Conservation (phyloP, 192 early-diverging fungal genomes). For the Pilaira anomala region DNA sequence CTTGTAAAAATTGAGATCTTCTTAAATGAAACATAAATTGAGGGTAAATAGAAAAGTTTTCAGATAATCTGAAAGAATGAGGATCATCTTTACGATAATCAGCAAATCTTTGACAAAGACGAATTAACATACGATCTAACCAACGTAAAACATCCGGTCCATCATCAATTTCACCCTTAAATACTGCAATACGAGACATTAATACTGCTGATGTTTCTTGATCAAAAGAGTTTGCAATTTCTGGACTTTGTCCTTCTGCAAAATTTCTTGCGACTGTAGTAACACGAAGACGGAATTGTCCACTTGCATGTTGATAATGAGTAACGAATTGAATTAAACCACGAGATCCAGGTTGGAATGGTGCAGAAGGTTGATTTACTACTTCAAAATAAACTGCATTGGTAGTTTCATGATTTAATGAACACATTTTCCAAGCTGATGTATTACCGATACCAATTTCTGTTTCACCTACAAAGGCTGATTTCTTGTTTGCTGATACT, state of each 20-base stretch:
- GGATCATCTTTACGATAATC: slow-evolving; percentile 96
- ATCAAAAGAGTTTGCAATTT: slow-evolving; percentile 91
- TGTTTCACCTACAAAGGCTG: slow-evolving; percentile 89
- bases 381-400: slow-evolving; percentile 96
- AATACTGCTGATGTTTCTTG: slow-evolving; percentile 97
- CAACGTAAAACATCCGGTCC: slow-evolving; percentile 94
- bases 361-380: slow-evolving; percentile 80
- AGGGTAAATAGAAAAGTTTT: slow-evolving; percentile 98
- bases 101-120: slow-evolving; percentile 96
- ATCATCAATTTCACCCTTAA: slow-evolving; percentile 97
- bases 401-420: slow-evolving; percentile 81
- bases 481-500: slow-evolving; percentile 86
- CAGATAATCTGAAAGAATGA: slow-evolving; percentile 80
- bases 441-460: slow-evolving; percentile 98
- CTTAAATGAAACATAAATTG: slow-evolving; percentile 99
- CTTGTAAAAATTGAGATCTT: slow-evolving; percentile 94
- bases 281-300: slow-evolving; percentile 86
- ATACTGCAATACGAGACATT: slow-evolving; percentile 95
- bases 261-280: slow-evolving; percentile 90
- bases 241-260: slow-evolving; percentile 78
- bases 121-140: slow-evolving; percentile 98
- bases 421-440: slow-evolving; percentile 93
- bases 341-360: slow-evolving; percentile 74
- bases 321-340: slow-evolving; percentile 96
- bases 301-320: slow-evolving; percentile 92